Evolutionary conservation across 352 stramenopile genomes (phyloP).

Genomic region (Chrysophaeum taylorii): DNA sequence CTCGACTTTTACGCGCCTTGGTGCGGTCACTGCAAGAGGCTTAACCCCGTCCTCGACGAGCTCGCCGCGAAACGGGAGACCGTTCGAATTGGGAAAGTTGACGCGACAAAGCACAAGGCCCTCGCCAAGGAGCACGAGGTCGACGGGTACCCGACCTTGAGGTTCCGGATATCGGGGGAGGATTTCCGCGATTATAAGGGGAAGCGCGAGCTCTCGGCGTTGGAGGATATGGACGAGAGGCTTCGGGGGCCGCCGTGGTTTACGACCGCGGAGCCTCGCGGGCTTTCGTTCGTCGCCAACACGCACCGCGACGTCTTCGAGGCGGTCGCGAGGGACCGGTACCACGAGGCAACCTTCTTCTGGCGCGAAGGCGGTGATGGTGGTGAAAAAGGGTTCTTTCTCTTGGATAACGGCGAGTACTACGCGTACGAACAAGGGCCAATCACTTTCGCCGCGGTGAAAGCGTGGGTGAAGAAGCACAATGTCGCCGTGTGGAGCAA

Average conservation of each 20-base stretch:
- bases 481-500: neutral
- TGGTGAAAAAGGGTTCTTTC: too few relatives aligned
- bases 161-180: neutral
- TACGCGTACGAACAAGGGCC: too few relatives aligned
- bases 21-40: constrained; percentile 48
- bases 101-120: neutral
- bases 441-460: neutral
- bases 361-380: neutral
- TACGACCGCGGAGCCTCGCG: neutral
- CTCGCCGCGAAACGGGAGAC: neutral
- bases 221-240: neutral
- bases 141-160: constrained; percentile 2
- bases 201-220: neutral
- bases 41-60: constrained; percentile 22
- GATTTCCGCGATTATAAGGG: neutral
- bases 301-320: neutral
- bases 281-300: neutral
- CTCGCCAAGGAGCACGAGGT: neutral
- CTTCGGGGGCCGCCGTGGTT: neutral
- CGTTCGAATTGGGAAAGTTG: constrained; percentile 1
- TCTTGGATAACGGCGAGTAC: too few relatives aligned
- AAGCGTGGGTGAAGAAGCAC: constrained; percentile 1
- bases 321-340: neutral
- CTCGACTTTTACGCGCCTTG: constrained; percentile 57
- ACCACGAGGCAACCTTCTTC: neutral